A percentile compares a stretch with the other conserved stretches of the same genome.
Evolutionary conservation across 1,284 basidiomycete genomes (phyloP).

Genomic region (Xerocomus minutiporus): DNA sequence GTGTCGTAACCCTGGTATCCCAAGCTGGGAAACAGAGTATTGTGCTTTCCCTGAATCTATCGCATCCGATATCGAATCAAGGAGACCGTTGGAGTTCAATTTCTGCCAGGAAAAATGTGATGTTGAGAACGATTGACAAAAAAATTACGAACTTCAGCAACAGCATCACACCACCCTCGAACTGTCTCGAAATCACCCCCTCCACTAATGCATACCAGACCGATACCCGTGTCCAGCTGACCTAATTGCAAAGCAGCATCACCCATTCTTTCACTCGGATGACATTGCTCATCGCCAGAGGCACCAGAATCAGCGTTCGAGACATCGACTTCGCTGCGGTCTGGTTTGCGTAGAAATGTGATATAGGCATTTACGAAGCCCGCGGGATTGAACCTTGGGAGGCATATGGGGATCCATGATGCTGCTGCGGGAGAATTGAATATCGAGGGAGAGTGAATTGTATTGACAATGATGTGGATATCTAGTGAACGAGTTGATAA

Average conservation of each 20-base stretch:
- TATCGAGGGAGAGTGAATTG: conserved; percentile 65
- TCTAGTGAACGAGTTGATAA: conserved; percentile 43
- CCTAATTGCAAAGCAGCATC: conserved; percentile 5
- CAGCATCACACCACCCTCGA: conserved; percentile 66
- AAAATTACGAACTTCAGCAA: conserved; percentile 48
- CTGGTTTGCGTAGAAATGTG: conserved; percentile 54
- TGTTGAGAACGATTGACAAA: background rate
- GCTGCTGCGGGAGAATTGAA: conserved; percentile 71
- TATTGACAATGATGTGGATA: conserved; percentile 84
- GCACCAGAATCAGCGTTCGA: conserved; percentile 16
- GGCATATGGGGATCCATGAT: conserved; percentile 92
- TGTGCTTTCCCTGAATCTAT: conserved; percentile 49
- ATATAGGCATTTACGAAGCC: conserved; percentile 94
- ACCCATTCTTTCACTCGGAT: background rate
- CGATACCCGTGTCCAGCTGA: conserved; percentile 40
- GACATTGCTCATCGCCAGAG: conserved; percentile 1
- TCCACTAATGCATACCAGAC: conserved; percentile 64
- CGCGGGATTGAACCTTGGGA: conserved; percentile 89
- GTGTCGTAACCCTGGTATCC: conserved; percentile 85
- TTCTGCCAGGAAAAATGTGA: conserved; percentile 38
- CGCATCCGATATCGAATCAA: conserved; percentile 47
- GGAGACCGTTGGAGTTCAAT: conserved; percentile 55
- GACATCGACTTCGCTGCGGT: conserved; percentile 21
- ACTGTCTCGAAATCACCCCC: conserved; percentile 66
- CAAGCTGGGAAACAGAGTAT: conserved; percentile 67